A percentile compares a stretch with the other conserved stretches of the same genome.
Evolutionary conservation across 2,329 filamentous ascomycete species (phyloP).

Genomic region (Teratosphaeria viscida): DNA sequence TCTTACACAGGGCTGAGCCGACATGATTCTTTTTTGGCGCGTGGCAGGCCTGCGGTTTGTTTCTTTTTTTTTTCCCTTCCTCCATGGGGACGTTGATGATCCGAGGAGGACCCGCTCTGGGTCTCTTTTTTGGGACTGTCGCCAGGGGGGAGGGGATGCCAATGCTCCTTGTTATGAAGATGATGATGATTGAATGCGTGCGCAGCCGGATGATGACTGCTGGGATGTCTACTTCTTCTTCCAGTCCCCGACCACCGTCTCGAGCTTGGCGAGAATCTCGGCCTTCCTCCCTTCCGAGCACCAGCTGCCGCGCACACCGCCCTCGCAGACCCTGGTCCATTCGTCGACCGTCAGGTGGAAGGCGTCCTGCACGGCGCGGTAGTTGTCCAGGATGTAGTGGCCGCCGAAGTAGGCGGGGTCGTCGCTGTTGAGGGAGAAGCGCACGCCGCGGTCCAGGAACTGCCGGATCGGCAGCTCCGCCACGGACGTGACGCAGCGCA

Average conservation of each 20-base stretch:
- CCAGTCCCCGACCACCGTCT: neutral
- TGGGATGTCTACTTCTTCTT: neutral
- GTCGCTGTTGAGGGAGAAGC: constrained; percentile 64
- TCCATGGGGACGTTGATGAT: no score
- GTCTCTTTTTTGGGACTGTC: neutral
- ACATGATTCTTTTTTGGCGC: neutral
- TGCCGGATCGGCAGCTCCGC: constrained; percentile 49
- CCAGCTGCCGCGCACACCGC: constrained; percentile 60
- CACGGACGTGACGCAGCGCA: constrained; percentile 46
- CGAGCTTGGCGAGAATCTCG: constrained; percentile 36
- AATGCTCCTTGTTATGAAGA: no score
- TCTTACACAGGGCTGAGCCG: neutral
- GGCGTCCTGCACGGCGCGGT: constrained; percentile 63
- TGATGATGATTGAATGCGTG: neutral
- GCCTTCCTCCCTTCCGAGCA: constrained; percentile 52
- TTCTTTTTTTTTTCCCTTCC: no score
- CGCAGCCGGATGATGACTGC: neutral
- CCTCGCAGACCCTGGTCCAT: constrained; percentile 54
- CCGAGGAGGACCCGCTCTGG: neutral
- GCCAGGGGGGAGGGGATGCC: no score
- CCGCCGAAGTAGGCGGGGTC: constrained; percentile 68
- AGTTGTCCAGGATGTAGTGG: constrained; percentile 61
- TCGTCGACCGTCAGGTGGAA: constrained; percentile 54
- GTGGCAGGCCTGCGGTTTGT: no score
- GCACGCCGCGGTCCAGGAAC: constrained; percentile 54